Base-by-base conservation (phyloP, 768 basidiomycete species). In the Psilocybe cubensis region DNA sequence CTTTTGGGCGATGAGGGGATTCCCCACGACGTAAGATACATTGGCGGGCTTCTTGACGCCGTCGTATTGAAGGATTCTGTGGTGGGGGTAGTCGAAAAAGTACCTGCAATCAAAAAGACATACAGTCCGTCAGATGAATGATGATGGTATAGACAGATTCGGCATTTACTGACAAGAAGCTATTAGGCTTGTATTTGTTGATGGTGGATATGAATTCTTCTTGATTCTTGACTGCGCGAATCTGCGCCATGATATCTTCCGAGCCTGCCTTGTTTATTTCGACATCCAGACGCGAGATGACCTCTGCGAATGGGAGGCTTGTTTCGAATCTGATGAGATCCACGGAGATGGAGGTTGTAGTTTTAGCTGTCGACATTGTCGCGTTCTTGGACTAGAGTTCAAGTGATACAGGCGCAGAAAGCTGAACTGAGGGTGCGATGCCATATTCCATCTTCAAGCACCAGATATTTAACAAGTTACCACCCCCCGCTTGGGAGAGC, bases 1-100 rank as follows among this genome's bases (percentile, higher is more conserved):
- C 2, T 63, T 66, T 54, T 80, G 75, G 0, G 82, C 83, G 44
- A 81, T 68, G 47, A 81, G 66, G 2, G 83, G 83, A 66, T 83
- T 83, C 17, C 83, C 83, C 54, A 83, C 70, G 25, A 72, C 75
- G 67, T 85, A 85, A 11, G 78, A 64, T 40, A 72, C 62, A 1
- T 75, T 68, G 27, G 61, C 63, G 20, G 76, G 75, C 40, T 70
- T 67, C 14, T 45, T 54, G 18, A 51, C 41, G 28, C 60, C 64
- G 18, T 63, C 68, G 29, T 63, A 76, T 27, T 64, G 68, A 43
- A 81, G 46, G 71, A 79, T 76, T n/a, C 48, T 60, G 27, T 72
- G 58, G 54, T 79, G 76, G 24, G 67, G 66, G 28, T 74, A 55
- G 51, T 79, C 72, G 24, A 67, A 56, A 65, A 82, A 82, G 35